Conservation (phyloP, 1,139 yeast genomes). For the Blastobotrys illinoisensis region DNA sequence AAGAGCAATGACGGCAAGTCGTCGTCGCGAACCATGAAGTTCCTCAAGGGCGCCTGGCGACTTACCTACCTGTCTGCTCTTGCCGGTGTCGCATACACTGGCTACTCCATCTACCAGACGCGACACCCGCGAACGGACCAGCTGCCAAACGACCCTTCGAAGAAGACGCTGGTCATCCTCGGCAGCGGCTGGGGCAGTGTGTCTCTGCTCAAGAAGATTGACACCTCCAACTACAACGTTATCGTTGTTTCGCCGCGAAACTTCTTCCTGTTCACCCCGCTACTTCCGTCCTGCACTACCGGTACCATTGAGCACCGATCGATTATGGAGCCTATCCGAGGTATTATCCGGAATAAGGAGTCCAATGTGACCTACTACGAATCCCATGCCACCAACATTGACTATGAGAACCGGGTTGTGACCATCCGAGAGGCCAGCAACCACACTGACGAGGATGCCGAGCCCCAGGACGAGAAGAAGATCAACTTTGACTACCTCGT, state of each 20-base stretch:
- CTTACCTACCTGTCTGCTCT: slow-evolving; percentile 29
- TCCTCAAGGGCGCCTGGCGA: slow-evolving; percentile 24
- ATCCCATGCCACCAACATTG: slow-evolving; percentile 84
- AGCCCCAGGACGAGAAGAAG: slow-evolving; percentile 27
- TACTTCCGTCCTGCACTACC: slow-evolving; percentile 89
- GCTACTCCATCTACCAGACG: slow-evolving; percentile 32
- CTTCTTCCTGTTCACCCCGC: slow-evolving; percentile 89
- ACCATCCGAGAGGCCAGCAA: slow-evolving; percentile 36
- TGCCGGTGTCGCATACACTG: slow-evolving; percentile 29
- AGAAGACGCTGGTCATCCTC: slow-evolving; percentile 81
- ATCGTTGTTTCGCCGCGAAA: slow-evolving; percentile 89
- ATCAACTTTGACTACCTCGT: slow-evolving; percentile 71
- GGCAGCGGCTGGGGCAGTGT: slow-evolving; percentile 97
- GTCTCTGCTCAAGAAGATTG: slow-evolving; percentile 74
- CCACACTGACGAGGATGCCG: slow-evolving; percentile 24
- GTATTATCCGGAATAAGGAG: slow-evolving; percentile 63
- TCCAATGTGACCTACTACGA: slow-evolving; percentile 83
- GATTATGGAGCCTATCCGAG: slow-evolving; percentile 78
- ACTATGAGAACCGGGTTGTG: slow-evolving; percentile 57
- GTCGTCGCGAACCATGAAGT: slow-evolving; percentile 23
- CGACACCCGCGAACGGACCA: slow-evolving; percentile 36
- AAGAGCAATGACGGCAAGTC: slow-evolving; percentile 14
- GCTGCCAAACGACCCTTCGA: slow-evolving; percentile 45
- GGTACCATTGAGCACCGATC: slow-evolving; percentile 90
- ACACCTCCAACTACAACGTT: slow-evolving; percentile 81